Evolutionary conservation across 495 filamentous ascomycete genomes (phyloP), one percentile per base, ranked within the genome.

Genomic region (Daldinia loculata): DNA sequence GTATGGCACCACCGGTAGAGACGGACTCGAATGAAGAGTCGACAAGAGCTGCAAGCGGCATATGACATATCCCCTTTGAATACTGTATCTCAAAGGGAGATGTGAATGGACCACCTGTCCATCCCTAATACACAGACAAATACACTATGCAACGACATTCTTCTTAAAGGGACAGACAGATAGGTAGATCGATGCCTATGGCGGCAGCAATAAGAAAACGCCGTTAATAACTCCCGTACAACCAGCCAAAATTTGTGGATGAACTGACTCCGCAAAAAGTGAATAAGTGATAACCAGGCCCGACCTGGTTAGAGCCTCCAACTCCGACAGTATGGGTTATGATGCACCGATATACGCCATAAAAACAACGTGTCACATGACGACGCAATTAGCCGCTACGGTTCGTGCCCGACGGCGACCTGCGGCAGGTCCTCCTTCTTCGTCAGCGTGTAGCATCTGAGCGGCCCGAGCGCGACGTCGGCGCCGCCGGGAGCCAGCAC

Each of bases 381-480:
- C 77, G 29, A 75, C 74, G 77, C 87, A 89, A 43, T 74, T 69
- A 17, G 84, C 83, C 48, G 72, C 74, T 15, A 84, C 80, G 58
- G 86, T 89, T 76, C 85, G 80, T n/a, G 86, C 86, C 55, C 86
- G 80, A 61, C 86, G 77, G 63, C 86, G 77, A 30, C 75, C 77
- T 22, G 39, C 57, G 12, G 80, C 80, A 29, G 81, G 87, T 12
- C 83, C 90, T 11, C 90, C 92, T 50, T 91, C 92, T 69, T 94
- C 94, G 77, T 94, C 91, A 43, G 86, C 90, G 76, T 92, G 91
- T 41, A 91, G 80, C 75, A 88, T 81, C 75, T 89, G 86, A 9
- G 94, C 93, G 76, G 95, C 92, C 30, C 92, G 85, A 5, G 91
- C 90, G 58, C 93, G 85, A 29, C 94, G 82, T 67, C 93, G 83